Percentiles rank a stretch among this genome's conserved stretches.
Evolutionary conservation across 2,329 filamentous ascomycete genomes (phyloP).

Genomic region (Orbilia blumenaviensis): DNA sequence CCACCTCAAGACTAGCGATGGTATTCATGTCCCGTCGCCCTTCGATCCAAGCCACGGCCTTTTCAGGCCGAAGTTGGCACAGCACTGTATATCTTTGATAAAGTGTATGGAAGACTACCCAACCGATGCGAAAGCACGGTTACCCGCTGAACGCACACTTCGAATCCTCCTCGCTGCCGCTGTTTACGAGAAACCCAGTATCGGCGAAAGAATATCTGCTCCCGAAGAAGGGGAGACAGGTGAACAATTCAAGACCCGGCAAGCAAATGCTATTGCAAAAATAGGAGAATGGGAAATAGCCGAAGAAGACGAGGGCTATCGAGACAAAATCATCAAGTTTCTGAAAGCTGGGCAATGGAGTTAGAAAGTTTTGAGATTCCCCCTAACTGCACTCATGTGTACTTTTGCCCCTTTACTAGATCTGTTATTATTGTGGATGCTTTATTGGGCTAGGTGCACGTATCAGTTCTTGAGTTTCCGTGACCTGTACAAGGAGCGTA

Average conservation of each 20-base stretch:
- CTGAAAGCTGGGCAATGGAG: neutral
- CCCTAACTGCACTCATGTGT: no score
- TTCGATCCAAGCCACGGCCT: conserved; percentile 45
- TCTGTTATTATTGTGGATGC: no score
- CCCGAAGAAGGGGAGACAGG: conserved; percentile 8
- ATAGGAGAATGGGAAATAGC: conserved; percentile 19
- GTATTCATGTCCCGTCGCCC: conserved; percentile 24
- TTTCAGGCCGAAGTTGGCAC: conserved; percentile 20
- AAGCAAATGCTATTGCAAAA: neutral
- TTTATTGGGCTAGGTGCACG: no score
- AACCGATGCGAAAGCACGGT: neutral
- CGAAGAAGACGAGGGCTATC: conserved; percentile 33
- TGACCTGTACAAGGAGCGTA: neutral
- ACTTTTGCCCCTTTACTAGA: no score
- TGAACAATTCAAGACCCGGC: conserved; percentile 8
- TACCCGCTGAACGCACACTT: conserved; percentile 11
- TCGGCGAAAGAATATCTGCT: conserved; percentile 22
- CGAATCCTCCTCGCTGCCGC: conserved; percentile 24
- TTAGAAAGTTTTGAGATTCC: neutral
- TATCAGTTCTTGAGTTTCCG: neutral
- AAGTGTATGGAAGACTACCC: conserved; percentile 33
- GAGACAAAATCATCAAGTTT: conserved; percentile 20
- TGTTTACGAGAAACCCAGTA: conserved; percentile 24
- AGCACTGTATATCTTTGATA: conserved; percentile 27
- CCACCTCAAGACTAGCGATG: conserved; percentile 22